Conservation (phyloP, 176 grass and related monocot genomes). For the Chloris gayana region DNA sequence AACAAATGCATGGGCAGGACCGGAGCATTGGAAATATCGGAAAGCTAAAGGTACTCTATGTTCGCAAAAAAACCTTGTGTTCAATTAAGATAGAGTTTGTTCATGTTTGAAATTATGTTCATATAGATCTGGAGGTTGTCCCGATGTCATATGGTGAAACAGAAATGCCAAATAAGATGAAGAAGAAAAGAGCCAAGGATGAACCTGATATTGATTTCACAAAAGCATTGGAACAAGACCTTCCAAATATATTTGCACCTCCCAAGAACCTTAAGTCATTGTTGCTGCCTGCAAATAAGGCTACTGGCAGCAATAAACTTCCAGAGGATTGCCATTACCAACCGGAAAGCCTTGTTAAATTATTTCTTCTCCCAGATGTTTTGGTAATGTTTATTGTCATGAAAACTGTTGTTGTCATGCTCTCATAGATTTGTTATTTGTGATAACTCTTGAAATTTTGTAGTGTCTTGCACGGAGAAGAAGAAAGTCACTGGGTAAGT, state of each 20-base stretch:
- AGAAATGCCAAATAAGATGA: constrained; percentile 61
- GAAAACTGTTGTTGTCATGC: constrained; percentile 28
- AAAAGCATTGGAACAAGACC: constrained; percentile 72
- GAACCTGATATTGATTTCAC: constrained; percentile 73
- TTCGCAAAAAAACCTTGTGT: constrained; percentile 4
- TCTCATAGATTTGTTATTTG: constrained; percentile 17
- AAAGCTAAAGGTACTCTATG: constrained; percentile 72
- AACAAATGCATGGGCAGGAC: constrained; percentile 99
- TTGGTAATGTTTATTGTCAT: constrained; percentile 63
- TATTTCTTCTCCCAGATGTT: constrained; percentile 81
- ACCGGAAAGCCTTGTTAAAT: constrained; percentile 91
- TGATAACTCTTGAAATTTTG: constrained; percentile 45
- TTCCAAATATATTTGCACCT: constrained; percentile 61
- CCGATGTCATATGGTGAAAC: constrained; percentile 45
- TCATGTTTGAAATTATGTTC: constrained; percentile 20
- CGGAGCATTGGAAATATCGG: constrained; percentile 94
- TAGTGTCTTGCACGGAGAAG: constrained; percentile 71
- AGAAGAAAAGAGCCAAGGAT: constrained; percentile 60
- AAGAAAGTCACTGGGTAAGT: constrained; percentile 64
- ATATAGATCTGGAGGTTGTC: constrained; percentile 53
- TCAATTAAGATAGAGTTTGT: constrained; percentile 26
- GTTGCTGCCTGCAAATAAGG: constrained; percentile 60
- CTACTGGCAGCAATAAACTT: constrained; percentile 66
- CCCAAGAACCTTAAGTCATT: constrained; percentile 78
- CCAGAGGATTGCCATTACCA: constrained; percentile 94